Evolutionary conservation across 2,329 filamentous ascomycete species (phyloP).

Genomic region (Colletotrichum sp.): DNA sequence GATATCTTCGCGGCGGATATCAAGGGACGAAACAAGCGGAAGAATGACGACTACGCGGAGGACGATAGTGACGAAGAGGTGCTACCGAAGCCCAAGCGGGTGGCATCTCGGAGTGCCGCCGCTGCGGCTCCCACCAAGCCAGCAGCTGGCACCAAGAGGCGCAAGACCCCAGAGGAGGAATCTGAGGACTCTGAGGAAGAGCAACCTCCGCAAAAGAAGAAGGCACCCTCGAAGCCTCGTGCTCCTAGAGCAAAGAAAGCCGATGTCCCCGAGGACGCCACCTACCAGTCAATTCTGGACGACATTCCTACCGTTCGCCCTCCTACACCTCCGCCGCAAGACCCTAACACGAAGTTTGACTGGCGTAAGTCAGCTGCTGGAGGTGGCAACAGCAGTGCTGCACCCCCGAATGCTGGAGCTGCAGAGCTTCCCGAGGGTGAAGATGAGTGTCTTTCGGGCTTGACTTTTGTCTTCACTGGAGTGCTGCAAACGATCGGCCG

Average conservation of each 20-base stretch:
- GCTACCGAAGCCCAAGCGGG: slow-evolving; percentile 63
- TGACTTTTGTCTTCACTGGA: slow-evolving; percentile 96
- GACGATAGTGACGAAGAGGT: slow-evolving; percentile 77
- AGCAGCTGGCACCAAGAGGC: slow-evolving; percentile 51
- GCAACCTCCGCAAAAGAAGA: slow-evolving; percentile 64
- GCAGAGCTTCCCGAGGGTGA: slow-evolving; percentile 81
- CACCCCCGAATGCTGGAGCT: slow-evolving; percentile 66
- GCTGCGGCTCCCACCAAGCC: slow-evolving; percentile 27
- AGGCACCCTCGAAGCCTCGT: slow-evolving; percentile 62
- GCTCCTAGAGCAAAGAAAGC: slow-evolving; percentile 69
- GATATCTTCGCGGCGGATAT: slow-evolving; percentile 83
- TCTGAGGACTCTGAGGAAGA: slow-evolving; percentile 63
- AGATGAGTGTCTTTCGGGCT: slow-evolving; percentile 87
- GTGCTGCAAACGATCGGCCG: slow-evolving; percentile 80
- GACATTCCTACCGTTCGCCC: slow-evolving; percentile 83
- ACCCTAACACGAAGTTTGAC: slow-evolving; percentile 78
- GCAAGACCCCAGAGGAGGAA: slow-evolving; percentile 61
- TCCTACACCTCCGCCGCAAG: slow-evolving; percentile 80
- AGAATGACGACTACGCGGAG: slow-evolving; percentile 77
- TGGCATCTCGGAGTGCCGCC: slow-evolving; percentile 43
- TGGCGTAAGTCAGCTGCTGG: slow-evolving; percentile 68
- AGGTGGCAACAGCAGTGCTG: slow-evolving; percentile 63
- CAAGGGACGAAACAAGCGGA: slow-evolving; percentile 68
- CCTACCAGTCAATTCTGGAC: slow-evolving; percentile 84
- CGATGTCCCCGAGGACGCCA: slow-evolving; percentile 69